Evolutionary conservation across 805 yeast species (phyloP).

Genomic region (Pichia scutulata): DNA sequence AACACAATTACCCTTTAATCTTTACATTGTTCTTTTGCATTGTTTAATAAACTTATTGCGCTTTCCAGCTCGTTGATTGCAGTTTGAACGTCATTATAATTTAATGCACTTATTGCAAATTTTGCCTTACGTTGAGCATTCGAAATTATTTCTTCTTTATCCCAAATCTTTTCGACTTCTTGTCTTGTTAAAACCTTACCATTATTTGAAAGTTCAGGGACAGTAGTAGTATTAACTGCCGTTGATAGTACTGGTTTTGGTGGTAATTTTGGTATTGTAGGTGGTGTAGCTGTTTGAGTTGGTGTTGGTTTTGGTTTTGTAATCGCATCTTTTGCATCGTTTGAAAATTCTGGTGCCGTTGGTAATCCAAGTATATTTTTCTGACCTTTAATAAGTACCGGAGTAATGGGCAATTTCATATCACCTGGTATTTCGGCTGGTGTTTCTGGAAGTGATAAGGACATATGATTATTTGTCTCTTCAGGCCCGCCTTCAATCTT

Average conservation of each 20-base stretch:
- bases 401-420: slow-evolving; percentile 22
- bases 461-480: slow-evolving; percentile 14
- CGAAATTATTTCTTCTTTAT: slow-evolving; percentile 46
- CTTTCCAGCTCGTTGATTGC: slow-evolving; percentile 53
- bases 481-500: slow-evolving; percentile 10
- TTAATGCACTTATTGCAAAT: slow-evolving; percentile 71
- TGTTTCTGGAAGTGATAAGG: slow-evolving; percentile 8
- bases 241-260: not conserved
- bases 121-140: slow-evolving; percentile 63
- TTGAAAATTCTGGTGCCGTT: slow-evolving; percentile 14
- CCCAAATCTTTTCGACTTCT: slow-evolving; percentile 43
- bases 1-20: not conserved
- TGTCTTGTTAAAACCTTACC: slow-evolving; percentile 21
- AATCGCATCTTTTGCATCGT: not conserved
- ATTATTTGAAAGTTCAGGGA: not conserved
- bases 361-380: slow-evolving; percentile 26
- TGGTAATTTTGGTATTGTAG: not conserved
- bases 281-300: not conserved
- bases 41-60: slow-evolving; percentile 40
- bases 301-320: not conserved
- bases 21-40: not conserved
- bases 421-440: slow-evolving; percentile 20
- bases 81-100: slow-evolving; percentile 65
- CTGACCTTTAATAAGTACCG: slow-evolving; percentile 26
- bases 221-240: too few relatives aligned